phyloP scores from a whole-genome alignment of 352 stramenopile species.

The Bremia lactucae region DNA sequence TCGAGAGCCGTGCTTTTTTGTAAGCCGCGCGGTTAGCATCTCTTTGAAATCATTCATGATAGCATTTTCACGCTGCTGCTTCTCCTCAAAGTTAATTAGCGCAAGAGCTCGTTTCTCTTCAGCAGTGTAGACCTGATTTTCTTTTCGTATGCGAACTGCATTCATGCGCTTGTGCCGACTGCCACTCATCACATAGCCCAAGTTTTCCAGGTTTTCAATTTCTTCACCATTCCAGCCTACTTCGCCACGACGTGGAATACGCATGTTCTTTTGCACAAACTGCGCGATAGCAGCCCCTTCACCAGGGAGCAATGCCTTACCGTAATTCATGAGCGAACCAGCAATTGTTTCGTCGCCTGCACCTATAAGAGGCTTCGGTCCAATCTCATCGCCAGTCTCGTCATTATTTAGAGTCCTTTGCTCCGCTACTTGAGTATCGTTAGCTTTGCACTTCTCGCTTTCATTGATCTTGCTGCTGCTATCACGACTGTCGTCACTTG shows the following conservation, averaged over 20 bases:
- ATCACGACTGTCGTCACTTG: constrained; percentile 6
- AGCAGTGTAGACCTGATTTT: constrained; percentile 99
- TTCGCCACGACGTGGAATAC: constrained; percentile 96
- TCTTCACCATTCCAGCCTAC: constrained; percentile 93
- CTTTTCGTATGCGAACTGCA: constrained; percentile 96
- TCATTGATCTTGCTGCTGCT: constrained; percentile 22
- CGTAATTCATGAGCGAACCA: constrained; percentile 79
- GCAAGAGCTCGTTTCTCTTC: constrained; percentile 97
- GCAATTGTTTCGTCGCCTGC: constrained; percentile 28
- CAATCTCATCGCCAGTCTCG: constrained; percentile 82
- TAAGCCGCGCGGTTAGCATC: constrained; percentile 83
- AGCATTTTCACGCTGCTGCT: constrained; percentile 96
- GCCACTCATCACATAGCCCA: constrained; percentile 96
- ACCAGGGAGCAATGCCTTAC: constrained; percentile 88
- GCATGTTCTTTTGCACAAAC: constrained; percentile 98
- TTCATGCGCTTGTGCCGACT: constrained; percentile 98
- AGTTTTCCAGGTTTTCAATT: constrained; percentile 93
- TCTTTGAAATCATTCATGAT: constrained; percentile 96
- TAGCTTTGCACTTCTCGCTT: constrained; percentile 63
- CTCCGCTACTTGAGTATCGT: constrained; percentile 84
- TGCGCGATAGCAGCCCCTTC: constrained; percentile 92
- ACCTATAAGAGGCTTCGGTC: constrained; percentile 62
- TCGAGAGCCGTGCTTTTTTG: constrained; percentile 80
- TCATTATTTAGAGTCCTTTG: constrained; percentile 48
- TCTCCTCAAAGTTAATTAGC: constrained; percentile 98